These are phyloP conservation scores for Henckelia pumila DNA, from an alignment of 257 asterid species.

Conservation along the genomic window DNA sequence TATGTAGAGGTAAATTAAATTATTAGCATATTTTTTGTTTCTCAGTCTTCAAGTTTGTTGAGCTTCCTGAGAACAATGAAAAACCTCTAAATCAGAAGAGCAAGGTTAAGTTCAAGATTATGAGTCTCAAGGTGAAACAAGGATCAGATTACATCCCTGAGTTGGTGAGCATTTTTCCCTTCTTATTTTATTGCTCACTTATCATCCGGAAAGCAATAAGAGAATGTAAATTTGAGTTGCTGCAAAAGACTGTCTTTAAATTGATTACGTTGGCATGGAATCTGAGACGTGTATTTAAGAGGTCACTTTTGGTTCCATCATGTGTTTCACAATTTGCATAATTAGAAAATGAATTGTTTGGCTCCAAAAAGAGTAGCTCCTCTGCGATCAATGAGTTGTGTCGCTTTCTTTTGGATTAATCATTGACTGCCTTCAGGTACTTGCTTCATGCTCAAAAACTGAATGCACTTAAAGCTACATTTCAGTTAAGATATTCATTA, in stretches of 20 bases:
- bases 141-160: slow-evolving; percentile 72
- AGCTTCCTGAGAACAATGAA: slow-evolving; percentile 79
- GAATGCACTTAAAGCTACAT: no score
- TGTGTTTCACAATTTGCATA: neutral
- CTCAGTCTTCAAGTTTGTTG: slow-evolving; percentile 89
- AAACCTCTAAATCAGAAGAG: slow-evolving; percentile 48
- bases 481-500: neutral
- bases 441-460: neutral
- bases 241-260: neutral
- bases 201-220: neutral
- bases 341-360: neutral
- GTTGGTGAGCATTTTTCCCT: slow-evolving; percentile 58
- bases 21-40: slow-evolving; percentile 4
- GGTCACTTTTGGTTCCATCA: neutral
- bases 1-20: neutral
- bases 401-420: neutral
- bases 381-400: neutral
- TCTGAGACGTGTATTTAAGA: neutral
- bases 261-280: no score
- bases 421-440: neutral
- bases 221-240: neutral
- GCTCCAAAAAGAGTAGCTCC: neutral
- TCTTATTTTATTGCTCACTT: neutral
- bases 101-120: slow-evolving; percentile 79
- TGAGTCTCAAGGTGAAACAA: slow-evolving; percentile 81